Conservation (phyloP, 1,139 yeast species). For the Suhomyces bribrorum region DNA sequence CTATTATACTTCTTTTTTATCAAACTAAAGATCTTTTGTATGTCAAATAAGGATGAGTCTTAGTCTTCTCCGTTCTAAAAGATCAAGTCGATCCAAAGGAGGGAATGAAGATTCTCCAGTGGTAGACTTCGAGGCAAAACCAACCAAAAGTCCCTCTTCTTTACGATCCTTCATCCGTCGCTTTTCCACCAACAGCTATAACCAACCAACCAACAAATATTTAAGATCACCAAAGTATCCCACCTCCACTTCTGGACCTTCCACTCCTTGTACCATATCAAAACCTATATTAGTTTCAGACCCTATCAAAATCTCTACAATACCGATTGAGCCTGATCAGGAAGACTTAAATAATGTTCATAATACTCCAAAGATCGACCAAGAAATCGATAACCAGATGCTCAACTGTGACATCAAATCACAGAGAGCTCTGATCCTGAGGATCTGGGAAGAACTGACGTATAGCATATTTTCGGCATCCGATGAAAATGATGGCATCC, state of each 20-base stretch:
- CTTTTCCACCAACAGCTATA: conserved; percentile 2
- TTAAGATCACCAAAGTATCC: background rate
- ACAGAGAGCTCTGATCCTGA: conserved; percentile 9
- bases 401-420: conserved; percentile 4
- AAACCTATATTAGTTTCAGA: conserved; percentile 4
- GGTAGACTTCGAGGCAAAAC: background rate
- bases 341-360: background rate
- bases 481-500: background rate
- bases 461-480: background rate
- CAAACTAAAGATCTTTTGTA: background rate
- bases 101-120: background rate
- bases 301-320: conserved; percentile 1
- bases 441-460: conserved; percentile 1
- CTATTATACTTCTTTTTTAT: background rate
- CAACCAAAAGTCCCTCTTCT: conserved; percentile 5
- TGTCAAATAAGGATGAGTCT: conserved; percentile 5
- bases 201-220: background rate
- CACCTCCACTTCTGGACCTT: background rate
- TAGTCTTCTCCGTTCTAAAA: conserved; percentile 7
- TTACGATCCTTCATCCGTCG: conserved; percentile 4
- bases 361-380: background rate
- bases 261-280: conserved; percentile 2
- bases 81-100: conserved; percentile 3
- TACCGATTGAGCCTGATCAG: background rate
- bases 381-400: conserved; percentile 1